phyloP scores from a whole-genome alignment of 1,139 yeast genomes.

The Protomyces gravidus region DNA sequence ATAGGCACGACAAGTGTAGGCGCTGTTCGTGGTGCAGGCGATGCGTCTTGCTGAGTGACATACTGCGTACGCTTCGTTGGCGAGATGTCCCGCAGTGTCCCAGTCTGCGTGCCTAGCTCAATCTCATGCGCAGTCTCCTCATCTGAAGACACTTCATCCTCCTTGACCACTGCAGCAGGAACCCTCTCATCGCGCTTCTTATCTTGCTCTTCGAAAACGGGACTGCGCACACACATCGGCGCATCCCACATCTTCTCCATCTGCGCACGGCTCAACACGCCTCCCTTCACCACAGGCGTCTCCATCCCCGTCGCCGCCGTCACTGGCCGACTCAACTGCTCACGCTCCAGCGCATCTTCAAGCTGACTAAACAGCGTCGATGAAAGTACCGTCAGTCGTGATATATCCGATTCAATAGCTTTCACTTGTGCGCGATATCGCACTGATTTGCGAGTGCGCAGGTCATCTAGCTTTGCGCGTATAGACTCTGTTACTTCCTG shows the following conservation, averaged over 20 bases:
- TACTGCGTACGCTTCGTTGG: background rate
- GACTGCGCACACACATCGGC: background rate
- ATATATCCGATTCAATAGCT: background rate
- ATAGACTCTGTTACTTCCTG: background rate
- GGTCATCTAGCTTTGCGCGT: background rate
- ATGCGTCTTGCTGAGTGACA: background rate
- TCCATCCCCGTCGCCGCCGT: background rate
- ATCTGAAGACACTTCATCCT: background rate
- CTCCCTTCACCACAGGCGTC: background rate
- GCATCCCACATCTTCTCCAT: background rate
- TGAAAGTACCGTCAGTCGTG: background rate
- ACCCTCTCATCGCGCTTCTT: background rate
- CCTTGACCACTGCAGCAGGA: background rate
- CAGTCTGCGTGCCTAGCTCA: background rate
- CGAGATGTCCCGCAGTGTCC: background rate
- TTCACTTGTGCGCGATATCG: background rate
- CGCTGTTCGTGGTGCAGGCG: background rate
- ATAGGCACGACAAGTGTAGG: too few species aligned
- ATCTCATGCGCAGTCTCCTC: too few species aligned
- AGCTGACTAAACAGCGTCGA: slow-evolving; percentile 1
- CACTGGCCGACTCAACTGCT: background rate
- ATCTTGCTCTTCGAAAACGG: background rate
- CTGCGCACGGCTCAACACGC: background rate
- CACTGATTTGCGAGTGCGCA: background rate
- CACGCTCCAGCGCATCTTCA: background rate